Evolutionary conservation across 2,329 filamentous ascomycete species (phyloP), one percentile per base, ranked within the genome.

Genomic region (Sporothrix luriei): DNA sequence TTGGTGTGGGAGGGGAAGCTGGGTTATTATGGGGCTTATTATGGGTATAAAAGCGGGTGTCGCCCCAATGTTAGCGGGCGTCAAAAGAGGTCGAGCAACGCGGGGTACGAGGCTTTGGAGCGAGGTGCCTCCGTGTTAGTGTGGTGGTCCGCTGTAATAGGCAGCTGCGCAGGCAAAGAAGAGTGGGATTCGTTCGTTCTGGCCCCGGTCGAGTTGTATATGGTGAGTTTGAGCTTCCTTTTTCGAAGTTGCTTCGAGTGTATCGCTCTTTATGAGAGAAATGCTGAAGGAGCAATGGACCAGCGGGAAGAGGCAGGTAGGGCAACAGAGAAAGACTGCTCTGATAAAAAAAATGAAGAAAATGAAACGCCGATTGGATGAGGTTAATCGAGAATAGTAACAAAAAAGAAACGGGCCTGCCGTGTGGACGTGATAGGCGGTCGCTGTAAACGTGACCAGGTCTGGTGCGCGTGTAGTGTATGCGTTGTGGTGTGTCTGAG

Each of bases 71-170:
- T 49, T 49, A 49, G 48, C 48, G 48, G 48, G n/a, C 48, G 48
- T 48, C 16, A 7, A 16, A 46, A 24, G 16, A 38, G 13, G 29
- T 67, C 16, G 52, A 26, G 54, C 66, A 19, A 61, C 66, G 66
- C 66, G 66, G 66, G 66, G 66, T 61, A 68, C 51, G 26, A 67
- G 51, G 65, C 65, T 67, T 46, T 29, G 33, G 65, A 64, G 40
- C 59, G 59, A 64, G 62, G 62, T 52, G 46, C 52, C 62, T 24
- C 26, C 46, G 62, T 52, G 46, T 52, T 64, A 64, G 59, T 29
- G 59, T 64, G 59, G 40, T 26, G 24, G 40, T 24, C 40, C 40
- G 43, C 59, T 49, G 24, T 40, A 48, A 65, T 38, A 65, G 62
- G 64, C 64, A 66, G 64, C 64, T 66, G 64, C 24, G 16, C 43